These are phyloP conservation scores for Paramecium octaurelia DNA, from an alignment of 73 alveolate species.

Conservation along the genomic window DNA sequence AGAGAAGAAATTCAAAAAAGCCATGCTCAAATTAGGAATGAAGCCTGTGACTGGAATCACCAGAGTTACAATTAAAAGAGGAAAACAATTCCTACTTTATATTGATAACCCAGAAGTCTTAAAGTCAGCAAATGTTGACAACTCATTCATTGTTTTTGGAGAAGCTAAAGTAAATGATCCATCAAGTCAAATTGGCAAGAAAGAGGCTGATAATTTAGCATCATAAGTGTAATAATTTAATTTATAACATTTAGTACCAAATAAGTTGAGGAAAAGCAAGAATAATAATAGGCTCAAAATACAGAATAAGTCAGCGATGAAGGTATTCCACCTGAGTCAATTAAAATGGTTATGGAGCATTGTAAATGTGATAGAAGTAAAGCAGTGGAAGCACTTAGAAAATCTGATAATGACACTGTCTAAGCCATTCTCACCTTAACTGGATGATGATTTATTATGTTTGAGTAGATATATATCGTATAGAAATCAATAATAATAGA, in stretches of 20 bases:
- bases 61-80: slow-evolving; percentile 96
- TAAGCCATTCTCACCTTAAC: slow-evolving; percentile 74
- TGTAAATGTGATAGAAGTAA: slow-evolving; percentile 84
- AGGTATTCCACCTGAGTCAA: slow-evolving; percentile 91
- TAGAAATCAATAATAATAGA: background rate
- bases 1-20: slow-evolving; percentile 96
- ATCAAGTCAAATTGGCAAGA: background rate
- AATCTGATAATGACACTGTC: slow-evolving; percentile 91
- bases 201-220: slow-evolving; percentile 66
- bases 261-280: slow-evolving; percentile 60
- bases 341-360: slow-evolving; percentile 94
- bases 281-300: slow-evolving; percentile 59
- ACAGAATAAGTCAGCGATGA: slow-evolving; percentile 86
- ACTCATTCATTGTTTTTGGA: slow-evolving; percentile 81
- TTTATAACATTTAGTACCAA: background rate
- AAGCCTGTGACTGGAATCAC: slow-evolving; percentile 88
- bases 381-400: slow-evolving; percentile 93
- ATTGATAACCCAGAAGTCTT: slow-evolving; percentile 96
- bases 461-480: background rate
- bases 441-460: background rate
- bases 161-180: slow-evolving; percentile 61
- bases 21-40: slow-evolving; percentile 95
- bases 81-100: slow-evolving; percentile 87
- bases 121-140: slow-evolving; percentile 88
- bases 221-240: background rate